A percentile compares a stretch with the other conserved stretches of the same genome.
Conservation (phyloP, 2,329 filamentous ascomycete genomes). For the Pseudogymnoascus sp. region DNA sequence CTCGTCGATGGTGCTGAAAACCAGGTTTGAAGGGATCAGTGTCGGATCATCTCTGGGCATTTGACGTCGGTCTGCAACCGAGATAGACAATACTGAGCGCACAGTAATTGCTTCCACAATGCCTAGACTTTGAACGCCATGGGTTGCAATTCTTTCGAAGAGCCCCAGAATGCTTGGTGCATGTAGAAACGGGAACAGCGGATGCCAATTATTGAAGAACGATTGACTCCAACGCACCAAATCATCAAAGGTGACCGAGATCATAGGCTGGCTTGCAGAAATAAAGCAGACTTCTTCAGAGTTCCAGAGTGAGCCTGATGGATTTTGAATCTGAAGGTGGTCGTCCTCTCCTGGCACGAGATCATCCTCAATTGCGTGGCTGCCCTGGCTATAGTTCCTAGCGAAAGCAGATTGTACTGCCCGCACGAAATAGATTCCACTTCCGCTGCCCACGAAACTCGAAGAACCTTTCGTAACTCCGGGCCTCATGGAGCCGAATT, state of each 20-base stretch:
- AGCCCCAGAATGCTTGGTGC: constrained; percentile 41
- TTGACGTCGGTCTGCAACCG: constrained; percentile 44
- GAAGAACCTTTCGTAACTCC: constrained; percentile 36
- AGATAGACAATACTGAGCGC: constrained; percentile 44
- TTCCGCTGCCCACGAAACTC: constrained; percentile 48
- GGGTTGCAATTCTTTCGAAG: constrained; percentile 35
- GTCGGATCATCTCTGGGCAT: constrained; percentile 14
- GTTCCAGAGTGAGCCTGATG: constrained; percentile 29
- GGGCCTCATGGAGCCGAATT: constrained; percentile 44
- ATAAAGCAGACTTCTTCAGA: constrained; percentile 27
- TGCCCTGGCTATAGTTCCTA: constrained; percentile 18
- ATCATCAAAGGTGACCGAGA: constrained; percentile 35
- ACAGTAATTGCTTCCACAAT: constrained; percentile 35
- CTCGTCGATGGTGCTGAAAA: constrained; percentile 41
- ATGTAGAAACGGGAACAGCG: constrained; percentile 46
- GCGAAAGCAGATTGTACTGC: constrained; percentile 43
- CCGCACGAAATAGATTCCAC: constrained; percentile 50
- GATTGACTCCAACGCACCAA: constrained; percentile 41
- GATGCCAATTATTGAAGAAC: constrained; percentile 52
- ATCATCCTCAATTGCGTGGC: constrained; percentile 28
- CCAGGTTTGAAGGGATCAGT: constrained; percentile 33
- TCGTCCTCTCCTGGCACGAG: constrained; percentile 51
- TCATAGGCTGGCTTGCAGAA: not conserved
- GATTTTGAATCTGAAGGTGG: constrained; percentile 30
- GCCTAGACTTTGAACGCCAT: constrained; percentile 25